Conservation (phyloP, 2,329 filamentous ascomycete genomes). For the Cadophora gregata region DNA sequence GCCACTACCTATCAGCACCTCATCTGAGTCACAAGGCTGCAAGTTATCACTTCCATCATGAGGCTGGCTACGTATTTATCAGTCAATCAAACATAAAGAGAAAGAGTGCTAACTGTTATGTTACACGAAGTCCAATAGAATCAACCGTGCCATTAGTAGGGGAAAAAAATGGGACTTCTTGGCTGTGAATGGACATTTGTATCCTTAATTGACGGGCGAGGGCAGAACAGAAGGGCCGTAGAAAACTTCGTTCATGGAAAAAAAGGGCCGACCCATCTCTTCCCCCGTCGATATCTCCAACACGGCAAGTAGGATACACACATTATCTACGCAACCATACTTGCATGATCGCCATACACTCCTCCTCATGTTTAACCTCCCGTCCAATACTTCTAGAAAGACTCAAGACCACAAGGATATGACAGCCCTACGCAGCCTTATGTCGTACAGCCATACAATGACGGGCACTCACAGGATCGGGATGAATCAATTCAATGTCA, state of each 20-base stretch:
- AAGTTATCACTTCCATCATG: neutral
- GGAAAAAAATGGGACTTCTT: too few species aligned
- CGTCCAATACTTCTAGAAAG: neutral
- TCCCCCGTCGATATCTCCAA: neutral
- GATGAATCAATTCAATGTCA: too few species aligned
- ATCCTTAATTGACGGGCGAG: neutral
- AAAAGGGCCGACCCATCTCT: neutral
- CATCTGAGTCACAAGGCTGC: constrained; percentile 2
- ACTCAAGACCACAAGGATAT: too few species aligned
- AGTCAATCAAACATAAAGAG: neutral
- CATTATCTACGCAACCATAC: constrained; percentile 6
- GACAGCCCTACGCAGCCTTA: neutral
- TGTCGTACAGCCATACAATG: neutral
- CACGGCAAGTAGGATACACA: neutral
- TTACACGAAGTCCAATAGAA: neutral
- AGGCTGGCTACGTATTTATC: constrained; percentile 3
- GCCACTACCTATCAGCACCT: neutral
- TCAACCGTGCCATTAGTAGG: too few species aligned
- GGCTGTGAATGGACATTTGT: too few species aligned
- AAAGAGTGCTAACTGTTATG: constrained; percentile 2
- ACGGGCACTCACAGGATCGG: neutral
- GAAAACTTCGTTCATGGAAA: neutral
- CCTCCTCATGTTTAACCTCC: neutral
- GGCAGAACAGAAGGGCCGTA: neutral
- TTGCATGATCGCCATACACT: neutral